Conservation (phyloP, 768 basidiomycete genomes). For the Kondoa subrosea region DNA sequence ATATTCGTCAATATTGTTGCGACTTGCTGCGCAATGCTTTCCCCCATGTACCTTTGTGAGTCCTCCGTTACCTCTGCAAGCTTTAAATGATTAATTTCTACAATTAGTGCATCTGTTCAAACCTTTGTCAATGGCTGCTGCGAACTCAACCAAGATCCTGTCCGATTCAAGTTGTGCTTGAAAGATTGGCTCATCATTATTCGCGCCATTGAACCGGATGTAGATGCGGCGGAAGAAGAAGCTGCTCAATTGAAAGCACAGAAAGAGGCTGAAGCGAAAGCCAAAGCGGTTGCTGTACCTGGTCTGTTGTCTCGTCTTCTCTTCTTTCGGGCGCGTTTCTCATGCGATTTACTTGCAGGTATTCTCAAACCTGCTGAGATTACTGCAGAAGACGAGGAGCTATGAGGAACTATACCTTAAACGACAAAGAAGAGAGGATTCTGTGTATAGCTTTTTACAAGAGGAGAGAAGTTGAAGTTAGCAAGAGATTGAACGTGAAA, state of each 20-base stretch:
- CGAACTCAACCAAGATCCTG: slow-evolving; percentile 34
- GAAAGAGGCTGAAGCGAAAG: slow-evolving; percentile 67
- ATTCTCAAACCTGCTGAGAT: slow-evolving; percentile 7
- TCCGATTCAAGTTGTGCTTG: slow-evolving; percentile 59
- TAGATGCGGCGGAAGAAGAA: slow-evolving; percentile 87
- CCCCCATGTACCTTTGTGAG: slow-evolving; percentile 68
- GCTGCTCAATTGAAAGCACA: slow-evolving; percentile 59
- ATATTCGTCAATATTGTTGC: slow-evolving; percentile 63
- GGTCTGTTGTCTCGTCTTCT: slow-evolving; percentile 51
- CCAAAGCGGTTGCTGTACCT: slow-evolving; percentile 89
- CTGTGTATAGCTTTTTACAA: neutral
- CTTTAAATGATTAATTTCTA: neutral
- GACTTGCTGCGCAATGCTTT: slow-evolving; percentile 75
- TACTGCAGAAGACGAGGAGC: too few relatives aligned
- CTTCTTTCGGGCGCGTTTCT: slow-evolving; percentile 10
- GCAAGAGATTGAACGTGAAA: too few relatives aligned
- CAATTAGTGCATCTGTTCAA: slow-evolving; percentile 32
- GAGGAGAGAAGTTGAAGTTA: too few relatives aligned
- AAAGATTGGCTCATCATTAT: slow-evolving; percentile 96
- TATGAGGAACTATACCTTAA: too few relatives aligned
- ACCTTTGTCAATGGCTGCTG: slow-evolving; percentile 35
- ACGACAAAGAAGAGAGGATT: neutral
- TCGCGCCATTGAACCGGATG: slow-evolving; percentile 73
- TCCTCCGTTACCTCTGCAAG: slow-evolving; percentile 30
- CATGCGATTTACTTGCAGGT: slow-evolving; percentile 4